Base-by-base conservation (phyloP, 2,329 filamentous ascomycete species). In the Pyrenophora graminea region DNA sequence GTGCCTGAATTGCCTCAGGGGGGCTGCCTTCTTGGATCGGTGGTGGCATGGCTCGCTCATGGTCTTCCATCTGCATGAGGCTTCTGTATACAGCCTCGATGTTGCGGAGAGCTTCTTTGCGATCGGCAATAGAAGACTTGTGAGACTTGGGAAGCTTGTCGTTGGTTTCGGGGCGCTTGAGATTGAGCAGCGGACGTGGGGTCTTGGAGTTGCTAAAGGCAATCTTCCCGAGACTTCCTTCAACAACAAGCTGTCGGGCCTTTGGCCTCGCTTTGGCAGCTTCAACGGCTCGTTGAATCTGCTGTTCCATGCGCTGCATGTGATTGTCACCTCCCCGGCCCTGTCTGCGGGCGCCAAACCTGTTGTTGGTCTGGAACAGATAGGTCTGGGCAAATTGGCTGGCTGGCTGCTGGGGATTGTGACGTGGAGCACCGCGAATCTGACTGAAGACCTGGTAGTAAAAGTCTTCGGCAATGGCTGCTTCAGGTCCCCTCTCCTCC, bases 201-300 rank as follows among this genome's bases (percentile, higher is more conserved):
- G 94, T 96, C 79, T 97, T 99, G 40, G 94, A 91, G 67, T 99
- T 99, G 80, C 93, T 97, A 77, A 97, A 99, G 0, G 93, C 96
- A 51, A 99, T 99, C 79, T 97, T 99, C 60, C 94, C 94, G 42
- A 99, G 77, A 68, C 91, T 97, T 21, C 94, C 94, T 69, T 97
- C 93, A 52, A 99, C 93, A 17, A 97, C 92, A 7, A 99, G 82
- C 72, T 97, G 92, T 68, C 95, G 96, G 70, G 96, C 97, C 80
- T 99, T 99, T 10, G 94, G 94, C 74, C 96, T 93, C 53, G 91
- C 90, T 78, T 97, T 99, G 45, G 94, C 94, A 1, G 94, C 94
- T 70, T 99, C 94, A 0, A 99, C 94, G 19, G 94, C 94, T 49
- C 94, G 87, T 72, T 97, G 93, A 10, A 99, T 95, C 74, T 99